A percentile compares a stretch with the other conserved stretches of the same genome.
Evolutionary conservation across 371 early-diverging fungal species (phyloP).

Genomic region (Mucor circinelloides): DNA sequence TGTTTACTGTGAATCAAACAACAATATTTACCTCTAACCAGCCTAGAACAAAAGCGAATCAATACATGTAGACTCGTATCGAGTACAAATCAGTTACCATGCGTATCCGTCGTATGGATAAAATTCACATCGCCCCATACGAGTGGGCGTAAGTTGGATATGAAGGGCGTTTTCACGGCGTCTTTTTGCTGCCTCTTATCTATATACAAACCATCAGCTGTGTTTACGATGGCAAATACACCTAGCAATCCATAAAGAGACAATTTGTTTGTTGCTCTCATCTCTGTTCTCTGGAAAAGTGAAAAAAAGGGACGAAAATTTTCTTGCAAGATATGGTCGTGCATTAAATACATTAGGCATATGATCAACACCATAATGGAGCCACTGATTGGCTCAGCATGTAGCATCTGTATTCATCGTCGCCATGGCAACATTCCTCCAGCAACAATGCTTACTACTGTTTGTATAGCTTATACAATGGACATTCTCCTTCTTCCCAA

Average conservation of each 20-base stretch:
- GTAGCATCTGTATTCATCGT: neutral
- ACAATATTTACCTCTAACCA: constrained; percentile 35
- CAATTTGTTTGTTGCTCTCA: neutral
- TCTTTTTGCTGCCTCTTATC: constrained; percentile 14
- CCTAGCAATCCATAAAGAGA: neutral
- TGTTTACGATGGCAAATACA: neutral
- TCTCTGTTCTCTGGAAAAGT: neutral
- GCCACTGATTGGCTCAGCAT: neutral
- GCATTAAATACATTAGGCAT: neutral
- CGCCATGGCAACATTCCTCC: neutral
- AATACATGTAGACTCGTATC: neutral
- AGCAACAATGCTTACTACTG: neutral
- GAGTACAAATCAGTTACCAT: constrained; percentile 23
- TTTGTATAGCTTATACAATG: neutral
- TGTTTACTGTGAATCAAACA: neutral
- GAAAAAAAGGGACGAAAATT: neutral
- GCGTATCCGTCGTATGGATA: constrained; percentile 55
- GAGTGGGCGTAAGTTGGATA: constrained; percentile 27
- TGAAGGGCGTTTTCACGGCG: constrained; percentile 3
- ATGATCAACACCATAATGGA: neutral
- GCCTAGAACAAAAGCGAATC: constrained; percentile 17
- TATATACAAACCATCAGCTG: neutral
- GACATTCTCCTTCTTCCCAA: neutral
- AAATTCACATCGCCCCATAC: constrained; percentile 57
- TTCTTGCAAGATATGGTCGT: neutral